These are phyloP conservation scores for Candida nemodendra DNA, from an alignment of 805 yeast genomes.

Conservation along the genomic window DNA sequence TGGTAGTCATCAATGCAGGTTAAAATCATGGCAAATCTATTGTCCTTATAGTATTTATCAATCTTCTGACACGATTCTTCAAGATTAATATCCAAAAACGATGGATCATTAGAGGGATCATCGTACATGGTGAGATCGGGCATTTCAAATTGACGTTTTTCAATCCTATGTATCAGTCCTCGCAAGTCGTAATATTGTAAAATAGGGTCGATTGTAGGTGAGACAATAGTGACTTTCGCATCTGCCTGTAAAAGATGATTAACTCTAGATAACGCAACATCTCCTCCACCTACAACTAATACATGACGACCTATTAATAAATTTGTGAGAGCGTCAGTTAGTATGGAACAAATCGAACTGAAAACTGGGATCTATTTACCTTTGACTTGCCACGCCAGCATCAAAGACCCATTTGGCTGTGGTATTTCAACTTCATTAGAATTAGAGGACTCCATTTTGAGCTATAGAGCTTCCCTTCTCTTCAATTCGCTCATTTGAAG, in stretches of 20 bases:
- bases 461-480: too few relatives aligned
- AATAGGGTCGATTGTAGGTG: conserved; percentile 41
- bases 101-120: conserved; percentile 7
- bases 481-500: too few relatives aligned
- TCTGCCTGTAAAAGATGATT: conserved; percentile 65
- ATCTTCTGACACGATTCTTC: conserved; percentile 34
- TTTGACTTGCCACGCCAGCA: conserved; percentile 74
- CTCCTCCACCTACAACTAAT: conserved; percentile 75
- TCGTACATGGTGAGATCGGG: conserved; percentile 53
- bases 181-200: conserved; percentile 32
- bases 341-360: conserved; percentile 14
- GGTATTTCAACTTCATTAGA: conserved; percentile 20
- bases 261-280: conserved; percentile 72
- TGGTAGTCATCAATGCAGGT: conserved; percentile 75
- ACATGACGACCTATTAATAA: conserved; percentile 49
- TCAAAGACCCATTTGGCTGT: conserved; percentile 51
- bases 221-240: conserved; percentile 65
- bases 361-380: conserved; percentile 38
- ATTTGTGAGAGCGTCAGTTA: conserved; percentile 9
- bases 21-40: conserved; percentile 61
- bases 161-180: conserved; percentile 45
- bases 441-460: too few relatives aligned
- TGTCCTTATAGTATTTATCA: conserved; percentile 33
- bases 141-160: conserved; percentile 43
- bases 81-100: conserved; percentile 25